Conservation (phyloP, 31 red algal species). For the Pterothamnion heteromorphum region DNA sequence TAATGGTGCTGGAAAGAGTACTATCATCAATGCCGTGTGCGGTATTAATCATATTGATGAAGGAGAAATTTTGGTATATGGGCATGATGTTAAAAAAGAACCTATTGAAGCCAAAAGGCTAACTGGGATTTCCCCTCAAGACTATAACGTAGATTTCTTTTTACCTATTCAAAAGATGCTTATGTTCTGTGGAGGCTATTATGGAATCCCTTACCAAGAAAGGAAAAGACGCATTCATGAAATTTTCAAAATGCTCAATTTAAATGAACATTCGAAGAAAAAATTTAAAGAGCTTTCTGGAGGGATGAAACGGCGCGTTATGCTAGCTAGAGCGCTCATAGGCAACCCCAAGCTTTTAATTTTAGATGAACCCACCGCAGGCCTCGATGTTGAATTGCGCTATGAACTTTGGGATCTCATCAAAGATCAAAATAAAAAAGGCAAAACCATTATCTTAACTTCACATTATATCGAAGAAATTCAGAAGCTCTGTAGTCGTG, state of each 20-base stretch:
- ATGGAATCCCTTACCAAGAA: background rate
- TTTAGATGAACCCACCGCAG: conserved; percentile 30
- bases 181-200: background rate
- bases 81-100: too few species aligned
- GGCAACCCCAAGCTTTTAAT: background rate
- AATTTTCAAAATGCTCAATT: background rate
- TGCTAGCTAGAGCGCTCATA: background rate
- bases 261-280: background rate
- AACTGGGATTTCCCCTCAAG: background rate
- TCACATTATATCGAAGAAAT: conserved; percentile 15
- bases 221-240: background rate
- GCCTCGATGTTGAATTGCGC: background rate
- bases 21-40: background rate
- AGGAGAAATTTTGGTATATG: too few species aligned
- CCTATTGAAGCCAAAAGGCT: too few species aligned
- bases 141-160: background rate
- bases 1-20: conserved; percentile 31
- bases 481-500: background rate
- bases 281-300: background rate
- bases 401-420: background rate
- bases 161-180: background rate
- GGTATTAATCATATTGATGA: background rate
- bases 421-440: background rate
- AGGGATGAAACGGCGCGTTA: conserved; percentile 23
- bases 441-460: background rate